Evolutionary conservation across 164 flowering plant genomes (phyloP).

Genomic region (Hamamelis virginiana): DNA sequence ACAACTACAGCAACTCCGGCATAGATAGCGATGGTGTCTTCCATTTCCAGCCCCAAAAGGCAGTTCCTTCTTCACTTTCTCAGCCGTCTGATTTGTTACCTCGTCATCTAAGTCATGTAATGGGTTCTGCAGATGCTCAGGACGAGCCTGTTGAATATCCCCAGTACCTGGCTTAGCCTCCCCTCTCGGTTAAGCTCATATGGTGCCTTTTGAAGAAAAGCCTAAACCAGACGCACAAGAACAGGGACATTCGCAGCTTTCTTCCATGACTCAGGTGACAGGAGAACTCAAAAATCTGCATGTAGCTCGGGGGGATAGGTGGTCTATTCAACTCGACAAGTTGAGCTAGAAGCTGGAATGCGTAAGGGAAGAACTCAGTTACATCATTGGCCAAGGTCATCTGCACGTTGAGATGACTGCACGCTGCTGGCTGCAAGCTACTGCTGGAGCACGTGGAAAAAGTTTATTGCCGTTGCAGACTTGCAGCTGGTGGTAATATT

Average conservation of each 20-base stretch:
- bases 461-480: too few species aligned
- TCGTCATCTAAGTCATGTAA: too few species aligned
- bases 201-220: slow-evolving; percentile 90
- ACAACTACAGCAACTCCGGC: too few species aligned
- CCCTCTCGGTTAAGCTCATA: slow-evolving; percentile 69
- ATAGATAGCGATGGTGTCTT: too few species aligned
- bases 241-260: slow-evolving; percentile 84
- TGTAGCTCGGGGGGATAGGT: slow-evolving; percentile 64
- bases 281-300: slow-evolving; percentile 72
- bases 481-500: too few species aligned
- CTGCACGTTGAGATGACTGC: slow-evolving; percentile 69
- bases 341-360: slow-evolving; percentile 89
- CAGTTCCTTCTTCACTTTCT: too few species aligned
- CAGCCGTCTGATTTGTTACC: too few species aligned
- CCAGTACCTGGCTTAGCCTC: slow-evolving; percentile 65
- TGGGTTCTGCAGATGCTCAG: too few species aligned
- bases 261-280: slow-evolving; percentile 76
- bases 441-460: too few species aligned
- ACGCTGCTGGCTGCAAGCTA: too few species aligned
- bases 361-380: slow-evolving; percentile 89
- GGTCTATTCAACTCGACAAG: slow-evolving; percentile 81
- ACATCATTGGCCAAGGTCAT: slow-evolving; percentile 64
- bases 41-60: too few species aligned
- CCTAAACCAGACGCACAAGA: slow-evolving; percentile 87
- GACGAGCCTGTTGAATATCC: slow-evolving; percentile 74